These are phyloP conservation scores for Raphanus raphanistrum DNA, from an alignment of 345 rosid genomes.

Conservation along the genomic window DNA sequence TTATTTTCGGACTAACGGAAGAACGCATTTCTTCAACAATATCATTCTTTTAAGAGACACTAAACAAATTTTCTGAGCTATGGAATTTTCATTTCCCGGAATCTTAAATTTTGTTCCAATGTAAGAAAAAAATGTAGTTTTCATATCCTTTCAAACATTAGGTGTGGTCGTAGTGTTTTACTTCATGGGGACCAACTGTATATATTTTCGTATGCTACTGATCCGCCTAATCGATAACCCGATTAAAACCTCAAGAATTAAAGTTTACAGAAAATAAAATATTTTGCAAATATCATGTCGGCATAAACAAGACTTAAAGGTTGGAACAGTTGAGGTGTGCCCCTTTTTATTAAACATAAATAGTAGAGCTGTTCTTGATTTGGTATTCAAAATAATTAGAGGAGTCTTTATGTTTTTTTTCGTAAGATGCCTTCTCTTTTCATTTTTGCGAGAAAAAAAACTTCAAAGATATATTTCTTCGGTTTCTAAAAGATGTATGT, in stretches of 20 bases:
- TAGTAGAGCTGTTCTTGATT: background rate
- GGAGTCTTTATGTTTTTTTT: background rate
- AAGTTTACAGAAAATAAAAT: no score
- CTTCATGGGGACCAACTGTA: background rate
- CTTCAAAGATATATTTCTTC: no score
- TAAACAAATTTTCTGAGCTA: background rate
- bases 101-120: background rate
- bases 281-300: conserved; percentile 15
- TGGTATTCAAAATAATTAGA: background rate
- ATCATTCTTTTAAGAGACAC: background rate
- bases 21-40: background rate
- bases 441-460: no score
- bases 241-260: no score
- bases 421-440: background rate
- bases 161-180: background rate
- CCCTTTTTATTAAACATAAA: conserved; percentile 9
- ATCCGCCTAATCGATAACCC: no score
- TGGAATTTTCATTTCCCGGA: background rate
- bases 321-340: conserved; percentile 18
- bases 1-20: background rate
- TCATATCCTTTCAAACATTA: background rate
- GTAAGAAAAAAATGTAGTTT: background rate
- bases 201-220: background rate
- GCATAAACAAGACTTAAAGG: conserved; percentile 20
- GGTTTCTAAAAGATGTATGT: no score